Conservation (phyloP, 2,329 filamentous ascomycete species). For the Dactylonectria estremocensis region DNA sequence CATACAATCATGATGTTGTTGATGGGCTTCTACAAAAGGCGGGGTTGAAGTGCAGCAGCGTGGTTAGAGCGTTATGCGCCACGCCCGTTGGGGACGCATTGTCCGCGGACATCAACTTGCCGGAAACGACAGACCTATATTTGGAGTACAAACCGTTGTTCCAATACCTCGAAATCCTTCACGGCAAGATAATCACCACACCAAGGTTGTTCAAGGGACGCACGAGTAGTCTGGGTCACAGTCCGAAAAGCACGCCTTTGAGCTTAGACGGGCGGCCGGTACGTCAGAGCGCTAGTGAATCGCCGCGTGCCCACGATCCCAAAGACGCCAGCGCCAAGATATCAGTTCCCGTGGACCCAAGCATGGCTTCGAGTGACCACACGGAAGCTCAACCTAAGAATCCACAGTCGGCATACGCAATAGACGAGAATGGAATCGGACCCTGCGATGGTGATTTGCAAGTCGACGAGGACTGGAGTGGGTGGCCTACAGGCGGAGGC, state of each 20-base stretch:
- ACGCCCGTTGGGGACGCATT: background rate
- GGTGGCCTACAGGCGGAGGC: background rate
- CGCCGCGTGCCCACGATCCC: background rate
- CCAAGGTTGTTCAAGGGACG: background rate
- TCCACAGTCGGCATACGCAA: background rate
- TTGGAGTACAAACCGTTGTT: background rate
- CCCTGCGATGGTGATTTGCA: background rate
- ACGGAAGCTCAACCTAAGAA: background rate
- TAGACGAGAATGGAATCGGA: background rate
- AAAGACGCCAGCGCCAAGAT: background rate
- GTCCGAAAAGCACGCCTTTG: background rate
- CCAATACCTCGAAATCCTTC: background rate
- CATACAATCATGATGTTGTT: background rate
- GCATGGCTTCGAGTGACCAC: background rate
- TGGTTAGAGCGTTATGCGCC: background rate
- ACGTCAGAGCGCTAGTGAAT: background rate
- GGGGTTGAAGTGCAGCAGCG: conserved; percentile 1
- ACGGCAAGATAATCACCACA: conserved; percentile 1
- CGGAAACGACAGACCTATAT: background rate
- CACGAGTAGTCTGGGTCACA: background rate
- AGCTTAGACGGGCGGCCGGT: background rate
- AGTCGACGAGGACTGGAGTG: conserved; percentile 1
- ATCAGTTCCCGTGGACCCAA: background rate
- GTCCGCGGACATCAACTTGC: conserved; percentile 1
- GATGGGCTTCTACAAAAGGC: background rate